Base-by-base conservation (phyloP, 352 stramenopile species). In the Thalassiosira ordinaria region DNA sequence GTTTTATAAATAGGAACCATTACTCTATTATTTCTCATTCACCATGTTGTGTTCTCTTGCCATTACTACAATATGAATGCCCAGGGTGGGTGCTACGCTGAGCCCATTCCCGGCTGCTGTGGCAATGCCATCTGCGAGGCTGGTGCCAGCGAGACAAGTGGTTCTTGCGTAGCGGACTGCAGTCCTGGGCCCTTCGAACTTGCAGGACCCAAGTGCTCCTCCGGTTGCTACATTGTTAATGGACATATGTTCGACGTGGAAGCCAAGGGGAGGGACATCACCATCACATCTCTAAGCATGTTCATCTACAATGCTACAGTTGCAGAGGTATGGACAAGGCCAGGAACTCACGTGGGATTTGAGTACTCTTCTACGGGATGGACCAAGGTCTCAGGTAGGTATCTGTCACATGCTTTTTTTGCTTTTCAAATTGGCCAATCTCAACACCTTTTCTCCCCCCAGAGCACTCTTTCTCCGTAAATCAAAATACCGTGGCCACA, bases 231-330 rank as follows among this genome's bases (percentile, higher is more conserved):
- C 2, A 2, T 5, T 2, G 18, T 7, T 51, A 2, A 51, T 20
- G 41, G 41, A 51, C 6, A 63, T 47, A 63, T 63, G 55, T 46
- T 63, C 47, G 7, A 47, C 35, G 55, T 63, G n/a, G 31, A 27
- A 29, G 55, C 55, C 22, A 47, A 5, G 2, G 16, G 47, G 13
- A 8, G 1, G 47, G 22, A 62, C 13, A 47, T 63, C 47, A 14
- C 20, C 3, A 47, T 63, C 26, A 63, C 8, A 24, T 63, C 55
- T 7, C 4, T 46, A 0, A 63, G 22, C 11, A 47, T 63, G 16
- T 2, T 26, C 29, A 27, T 49, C 18, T 24, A 22, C 1, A 24
- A 1, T 24, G 55, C 27, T n/a, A n/a, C 55, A 27, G 18, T 46
- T 63, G 29, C 29, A 27, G 29, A 63, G 31, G 55, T 63, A 26